phyloP scores from a whole-genome alignment of 305 asterid genomes.

The Rubia occidens region DNA sequence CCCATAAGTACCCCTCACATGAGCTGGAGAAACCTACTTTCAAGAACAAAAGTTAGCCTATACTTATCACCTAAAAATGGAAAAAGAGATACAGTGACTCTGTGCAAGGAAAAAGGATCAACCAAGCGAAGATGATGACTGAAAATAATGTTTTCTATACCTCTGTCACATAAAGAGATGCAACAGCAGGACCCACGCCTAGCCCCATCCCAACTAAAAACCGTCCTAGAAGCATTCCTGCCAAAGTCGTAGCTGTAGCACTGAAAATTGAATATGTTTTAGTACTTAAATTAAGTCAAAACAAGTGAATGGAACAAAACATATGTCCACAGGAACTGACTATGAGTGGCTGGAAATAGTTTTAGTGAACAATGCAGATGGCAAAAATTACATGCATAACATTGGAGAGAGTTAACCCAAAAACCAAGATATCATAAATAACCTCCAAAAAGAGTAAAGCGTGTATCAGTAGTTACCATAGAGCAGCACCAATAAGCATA shows the following conservation, averaged over 20 bases:
- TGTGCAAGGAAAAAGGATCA: conserved; percentile 3
- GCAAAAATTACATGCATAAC: not conserved
- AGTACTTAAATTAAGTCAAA: conserved; percentile 15
- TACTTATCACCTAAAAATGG: not conserved
- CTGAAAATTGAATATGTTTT: conserved; percentile 39
- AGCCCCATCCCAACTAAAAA: conserved; percentile 76
- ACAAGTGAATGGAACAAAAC: not conserved
- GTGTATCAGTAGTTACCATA: conserved; percentile 34
- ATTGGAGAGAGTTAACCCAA: not conserved
- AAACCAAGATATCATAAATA: not conserved
- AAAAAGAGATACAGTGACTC: not conserved
- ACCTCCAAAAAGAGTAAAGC: not conserved
- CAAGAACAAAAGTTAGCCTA: conserved; percentile 12
- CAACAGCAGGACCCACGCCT: conserved; percentile 92
- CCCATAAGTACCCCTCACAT: conserved; percentile 90
- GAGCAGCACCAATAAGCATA: conserved; percentile 65
- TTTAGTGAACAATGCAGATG: not conserved
- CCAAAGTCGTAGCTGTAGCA: conserved; percentile 54
- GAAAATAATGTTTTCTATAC: conserved; percentile 30
- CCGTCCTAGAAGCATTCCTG: conserved; percentile 85
- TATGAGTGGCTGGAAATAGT: not conserved
- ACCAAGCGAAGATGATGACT: conserved; percentile 5
- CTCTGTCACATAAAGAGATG: conserved; percentile 86
- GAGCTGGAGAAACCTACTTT: conserved; percentile 80
- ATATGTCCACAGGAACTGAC: not conserved